phyloP scores from a whole-genome alignment of 2,329 filamentous ascomycete genomes.

The Arthrobotrys pseudoclavata region DNA sequence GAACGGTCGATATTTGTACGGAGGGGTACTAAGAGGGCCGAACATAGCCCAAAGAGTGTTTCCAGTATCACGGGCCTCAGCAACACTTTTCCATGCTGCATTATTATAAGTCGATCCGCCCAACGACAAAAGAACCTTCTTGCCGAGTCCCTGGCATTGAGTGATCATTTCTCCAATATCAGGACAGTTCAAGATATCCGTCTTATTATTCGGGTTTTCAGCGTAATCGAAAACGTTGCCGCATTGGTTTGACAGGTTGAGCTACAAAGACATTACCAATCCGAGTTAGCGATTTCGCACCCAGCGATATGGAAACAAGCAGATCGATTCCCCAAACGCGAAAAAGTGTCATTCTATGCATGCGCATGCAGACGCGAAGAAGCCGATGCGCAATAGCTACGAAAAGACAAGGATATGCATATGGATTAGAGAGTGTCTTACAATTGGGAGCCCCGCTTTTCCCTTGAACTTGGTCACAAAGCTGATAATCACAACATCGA shows the following conservation, averaged over 20 bases:
- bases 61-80: conserved; percentile 72
- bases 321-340: conserved; percentile 14
- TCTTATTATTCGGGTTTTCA: conserved; percentile 37
- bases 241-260: conserved; percentile 57
- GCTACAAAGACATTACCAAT: conserved; percentile 17
- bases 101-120: conserved; percentile 79
- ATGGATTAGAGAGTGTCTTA: conserved; percentile 26
- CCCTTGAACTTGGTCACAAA: conserved; percentile 56
- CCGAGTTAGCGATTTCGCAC: conserved; percentile 24
- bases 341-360: background rate
- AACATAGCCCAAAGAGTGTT: conserved; percentile 79
- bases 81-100: conserved; percentile 65
- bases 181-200: conserved; percentile 47
- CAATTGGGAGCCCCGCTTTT: conserved; percentile 36
- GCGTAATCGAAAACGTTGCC: conserved; percentile 28
- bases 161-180: conserved; percentile 57
- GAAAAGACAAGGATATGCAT: conserved; percentile 5
- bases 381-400: background rate
- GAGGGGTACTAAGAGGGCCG: conserved; percentile 68
- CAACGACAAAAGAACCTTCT: conserved; percentile 80
- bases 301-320: conserved; percentile 13
- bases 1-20: conserved; percentile 74
- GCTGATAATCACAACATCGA: conserved; percentile 48
- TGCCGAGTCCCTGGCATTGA: conserved; percentile 75
- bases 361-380: background rate